Percentiles rank a stretch among this genome's conserved stretches.
These are phyloP conservation scores for Candida golubevii DNA, from an alignment of 805 yeast genomes.

Conservation along the genomic window DNA sequence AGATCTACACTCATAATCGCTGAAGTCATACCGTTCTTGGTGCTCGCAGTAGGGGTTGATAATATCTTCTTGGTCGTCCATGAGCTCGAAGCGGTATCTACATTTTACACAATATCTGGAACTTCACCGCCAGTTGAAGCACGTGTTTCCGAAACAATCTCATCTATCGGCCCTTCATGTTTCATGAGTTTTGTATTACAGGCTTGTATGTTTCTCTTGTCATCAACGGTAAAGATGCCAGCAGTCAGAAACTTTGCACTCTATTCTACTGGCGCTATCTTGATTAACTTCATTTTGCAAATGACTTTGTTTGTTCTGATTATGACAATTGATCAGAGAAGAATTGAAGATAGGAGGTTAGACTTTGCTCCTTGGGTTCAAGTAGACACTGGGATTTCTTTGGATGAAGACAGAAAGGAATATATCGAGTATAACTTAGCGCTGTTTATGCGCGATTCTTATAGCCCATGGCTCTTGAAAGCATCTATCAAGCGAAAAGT, in stretches of 20 bases:
- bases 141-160: slow-evolving; percentile 60
- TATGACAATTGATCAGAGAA: slow-evolving; percentile 58
- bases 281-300: slow-evolving; percentile 72
- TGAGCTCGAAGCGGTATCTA: slow-evolving; percentile 57
- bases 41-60: slow-evolving; percentile 94
- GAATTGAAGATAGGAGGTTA: slow-evolving; percentile 54
- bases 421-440: slow-evolving; percentile 20
- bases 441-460: slow-evolving; percentile 39
- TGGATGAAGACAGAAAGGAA: background rate
- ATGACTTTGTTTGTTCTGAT: slow-evolving; percentile 77
- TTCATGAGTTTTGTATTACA: slow-evolving; percentile 74
- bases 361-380: slow-evolving; percentile 61
- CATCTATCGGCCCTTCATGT: slow-evolving; percentile 83
- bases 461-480: slow-evolving; percentile 58
- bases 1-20: slow-evolving; percentile 91
- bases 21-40: slow-evolving; percentile 91
- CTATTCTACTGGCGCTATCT: slow-evolving; percentile 82
- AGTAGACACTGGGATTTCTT: slow-evolving; percentile 10
- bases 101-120: background rate
- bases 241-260: slow-evolving; percentile 92
- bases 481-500: slow-evolving; percentile 45
- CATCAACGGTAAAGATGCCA: slow-evolving; percentile 86
- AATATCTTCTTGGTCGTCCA: slow-evolving; percentile 84
- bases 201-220: slow-evolving; percentile 71
- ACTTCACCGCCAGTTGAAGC: slow-evolving; percentile 38